These are phyloP conservation scores for Celoporthe dispersa DNA, from an alignment of 2,329 filamentous ascomycete species.

Conservation along the genomic window DNA sequence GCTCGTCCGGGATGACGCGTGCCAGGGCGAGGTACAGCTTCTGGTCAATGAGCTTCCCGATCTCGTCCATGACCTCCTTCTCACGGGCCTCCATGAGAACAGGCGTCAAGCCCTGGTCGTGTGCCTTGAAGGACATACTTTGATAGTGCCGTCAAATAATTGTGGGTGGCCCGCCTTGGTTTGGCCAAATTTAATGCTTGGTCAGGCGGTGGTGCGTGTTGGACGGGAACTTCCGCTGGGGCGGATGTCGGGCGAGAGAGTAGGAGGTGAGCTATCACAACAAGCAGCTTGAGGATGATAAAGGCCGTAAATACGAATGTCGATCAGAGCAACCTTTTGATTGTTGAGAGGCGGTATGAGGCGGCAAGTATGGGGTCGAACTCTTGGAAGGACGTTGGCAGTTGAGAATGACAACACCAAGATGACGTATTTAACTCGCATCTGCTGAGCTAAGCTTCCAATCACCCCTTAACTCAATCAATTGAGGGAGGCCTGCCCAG, in stretches of 20 bases:
- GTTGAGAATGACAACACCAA: not conserved
- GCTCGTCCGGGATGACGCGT: slow-evolving; percentile 22
- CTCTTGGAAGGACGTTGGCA: not conserved
- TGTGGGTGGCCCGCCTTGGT: not conserved
- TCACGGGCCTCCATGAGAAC: slow-evolving; percentile 27
- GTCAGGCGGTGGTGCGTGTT: not conserved
- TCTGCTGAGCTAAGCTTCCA: not conserved
- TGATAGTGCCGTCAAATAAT: not conserved
- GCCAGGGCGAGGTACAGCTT: slow-evolving; percentile 29
- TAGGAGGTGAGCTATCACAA: not conserved
- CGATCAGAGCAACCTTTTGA: not conserved
- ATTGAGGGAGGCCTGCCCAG: not conserved
- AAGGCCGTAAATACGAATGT: not conserved
- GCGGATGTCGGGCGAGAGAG: not conserved
- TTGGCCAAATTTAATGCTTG: not conserved
- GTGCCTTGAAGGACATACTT: slow-evolving; percentile 26
- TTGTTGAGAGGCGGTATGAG: not conserved
- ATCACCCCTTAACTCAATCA: not conserved
- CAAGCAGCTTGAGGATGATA: not conserved
- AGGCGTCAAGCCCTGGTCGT: slow-evolving; percentile 24
- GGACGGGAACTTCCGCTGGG: not conserved
- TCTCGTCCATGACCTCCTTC: slow-evolving; percentile 29
- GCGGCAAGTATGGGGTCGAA: not conserved
- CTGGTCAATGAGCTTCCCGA: slow-evolving; percentile 30
- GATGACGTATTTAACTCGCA: not conserved